These are phyloP conservation scores for Rhododendron mucronatum DNA, from an alignment of 148 eudicot species.

Conservation along the genomic window DNA sequence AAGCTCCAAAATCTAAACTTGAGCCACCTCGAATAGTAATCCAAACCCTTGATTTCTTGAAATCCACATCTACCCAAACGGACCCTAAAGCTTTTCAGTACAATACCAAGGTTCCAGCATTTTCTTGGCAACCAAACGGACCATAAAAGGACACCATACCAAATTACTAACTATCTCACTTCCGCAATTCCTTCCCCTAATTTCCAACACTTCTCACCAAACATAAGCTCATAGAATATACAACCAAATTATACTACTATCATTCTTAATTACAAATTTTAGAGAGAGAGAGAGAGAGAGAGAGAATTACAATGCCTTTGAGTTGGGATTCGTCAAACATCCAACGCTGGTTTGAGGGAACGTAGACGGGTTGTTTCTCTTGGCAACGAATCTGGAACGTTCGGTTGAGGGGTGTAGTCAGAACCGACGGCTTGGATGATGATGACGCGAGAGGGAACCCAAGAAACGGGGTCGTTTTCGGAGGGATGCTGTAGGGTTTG, in stretches of 20 bases:
- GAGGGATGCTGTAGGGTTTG: constrained; percentile 23
- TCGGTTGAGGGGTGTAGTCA: constrained; percentile 6
- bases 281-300: background rate
- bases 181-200: background rate
- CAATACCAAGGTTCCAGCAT: background rate
- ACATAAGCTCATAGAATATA: background rate
- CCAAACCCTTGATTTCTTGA: background rate
- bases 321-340: constrained; percentile 63
- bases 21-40: background rate
- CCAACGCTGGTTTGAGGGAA: constrained; percentile 77
- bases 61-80: background rate
- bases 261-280: background rate
- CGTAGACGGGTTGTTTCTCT: constrained; percentile 12
- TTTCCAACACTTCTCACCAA: background rate
- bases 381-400: constrained; percentile 37
- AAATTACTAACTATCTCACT: background rate
- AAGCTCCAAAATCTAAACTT: background rate
- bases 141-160: background rate
- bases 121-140: constrained; percentile 6
- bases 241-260: too few relatives aligned
- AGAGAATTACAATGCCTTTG: constrained; percentile 50
- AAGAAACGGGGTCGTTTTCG: constrained; percentile 31
- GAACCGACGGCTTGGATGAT: constrained; percentile 13
- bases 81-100: background rate
- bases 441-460: constrained; percentile 41